Evolutionary conservation across 1,284 basidiomycete genomes (phyloP), one percentile per base, ranked within the genome.

Genomic region (Pseudomicrostroma phylloplanum): DNA sequence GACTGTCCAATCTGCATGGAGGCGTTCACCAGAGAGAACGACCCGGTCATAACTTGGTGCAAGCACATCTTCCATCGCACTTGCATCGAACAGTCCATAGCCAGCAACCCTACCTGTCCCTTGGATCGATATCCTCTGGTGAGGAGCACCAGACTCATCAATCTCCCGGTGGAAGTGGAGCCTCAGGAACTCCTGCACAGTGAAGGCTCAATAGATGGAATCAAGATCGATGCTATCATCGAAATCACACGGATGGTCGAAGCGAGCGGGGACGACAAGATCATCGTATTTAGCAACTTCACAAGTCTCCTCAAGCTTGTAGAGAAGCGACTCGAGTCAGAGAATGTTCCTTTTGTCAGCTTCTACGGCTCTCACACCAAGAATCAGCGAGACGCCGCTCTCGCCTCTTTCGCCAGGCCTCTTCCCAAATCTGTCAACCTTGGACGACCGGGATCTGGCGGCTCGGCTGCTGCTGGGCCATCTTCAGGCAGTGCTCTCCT

Each of bases 201-300:
- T 12, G 66, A 73, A 23, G 1, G 85, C 88, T 25, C 21, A 26
- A 41, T 15, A 39, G 41, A 55, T 30, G 55, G 39, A 30, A 51
- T 89, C 11, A 92, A 92, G 80, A 88, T 91, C 57, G 86, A 88
- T 56, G 89, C 91, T 72, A 82, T 92, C 15, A 77, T 91, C 30
- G 83, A 87, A 57, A 83, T 91, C 56, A 82, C 92, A 56, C 82
- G 84, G 53, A 53, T 43, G 25, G 25, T n/a, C 43, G 13, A 30
- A 15, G 25, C 25, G 30, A 26, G 15, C 43, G 17, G 30, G 25
- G 41, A 17, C 23, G 17, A 57, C 53, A 58, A 58, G 36, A 60
- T 61, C 48, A 41, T 64, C 41, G 58, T 64, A 9, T 21, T 21
- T 58, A 13, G 23, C 62, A 59, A 63, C 58, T 57, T 60, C 55